Conservation (phyloP, 192 early-diverging fungal genomes). For the Gryganskiella cystojenkinii region DNA sequence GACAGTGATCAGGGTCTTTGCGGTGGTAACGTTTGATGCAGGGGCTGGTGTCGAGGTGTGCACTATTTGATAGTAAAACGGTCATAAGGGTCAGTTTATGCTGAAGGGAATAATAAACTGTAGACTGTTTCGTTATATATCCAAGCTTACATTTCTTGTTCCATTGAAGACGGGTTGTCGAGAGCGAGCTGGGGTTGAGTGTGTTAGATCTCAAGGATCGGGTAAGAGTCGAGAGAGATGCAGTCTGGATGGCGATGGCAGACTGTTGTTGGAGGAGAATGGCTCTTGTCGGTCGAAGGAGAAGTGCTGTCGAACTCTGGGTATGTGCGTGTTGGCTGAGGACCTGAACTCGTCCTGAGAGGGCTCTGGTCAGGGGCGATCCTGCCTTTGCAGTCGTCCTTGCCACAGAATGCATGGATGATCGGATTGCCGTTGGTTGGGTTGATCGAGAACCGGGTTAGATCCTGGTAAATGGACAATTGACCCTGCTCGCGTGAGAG, state of each 20-base stretch:
- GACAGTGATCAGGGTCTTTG: slow-evolving; percentile 3
- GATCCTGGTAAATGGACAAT: too few relatives aligned
- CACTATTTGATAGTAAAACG: background rate
- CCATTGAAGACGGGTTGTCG: background rate
- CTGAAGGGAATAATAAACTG: background rate
- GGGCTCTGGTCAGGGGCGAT: slow-evolving; percentile 13
- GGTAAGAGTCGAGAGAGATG: slow-evolving; percentile 1
- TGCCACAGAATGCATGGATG: background rate
- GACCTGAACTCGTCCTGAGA: background rate
- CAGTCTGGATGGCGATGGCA: background rate
- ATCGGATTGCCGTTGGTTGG: background rate
- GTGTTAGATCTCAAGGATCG: background rate
- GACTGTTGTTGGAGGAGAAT: background rate
- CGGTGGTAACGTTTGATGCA: background rate
- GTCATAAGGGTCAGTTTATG: background rate
- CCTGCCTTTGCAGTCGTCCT: slow-evolving; percentile 25
- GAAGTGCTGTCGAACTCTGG: too few relatives aligned
- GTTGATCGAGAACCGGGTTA: too few relatives aligned
- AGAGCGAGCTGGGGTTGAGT: background rate
- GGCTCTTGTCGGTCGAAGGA: slow-evolving; percentile 19
- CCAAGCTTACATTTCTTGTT: background rate
- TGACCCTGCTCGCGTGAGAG: too few relatives aligned
- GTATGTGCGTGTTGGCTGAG: background rate
- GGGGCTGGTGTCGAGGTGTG: slow-evolving; percentile 4
- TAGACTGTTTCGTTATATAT: background rate